These are phyloP conservation scores for Circinella umbellata DNA, from an alignment of 371 early-diverging fungal genomes.

Conservation along the genomic window DNA sequence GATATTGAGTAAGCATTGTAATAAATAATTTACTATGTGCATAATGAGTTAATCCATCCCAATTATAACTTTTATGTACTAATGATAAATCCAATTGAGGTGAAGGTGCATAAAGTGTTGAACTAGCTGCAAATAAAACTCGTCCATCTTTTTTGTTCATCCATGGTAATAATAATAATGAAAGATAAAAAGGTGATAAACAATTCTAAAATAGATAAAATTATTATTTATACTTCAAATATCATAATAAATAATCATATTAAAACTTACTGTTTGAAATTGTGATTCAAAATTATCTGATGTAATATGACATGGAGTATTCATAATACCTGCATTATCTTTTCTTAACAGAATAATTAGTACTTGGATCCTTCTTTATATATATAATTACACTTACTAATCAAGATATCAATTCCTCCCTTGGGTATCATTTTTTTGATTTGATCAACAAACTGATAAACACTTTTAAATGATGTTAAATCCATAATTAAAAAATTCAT, in stretches of 20 bases:
- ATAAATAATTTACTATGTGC: constrained; percentile 47
- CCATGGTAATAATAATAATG: constrained; percentile 34
- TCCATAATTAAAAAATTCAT: constrained; percentile 21
- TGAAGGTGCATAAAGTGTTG: constrained; percentile 36
- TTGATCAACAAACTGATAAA: constrained; percentile 23
- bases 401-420: constrained; percentile 29
- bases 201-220: constrained; percentile 32
- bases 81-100: constrained; percentile 22
- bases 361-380: neutral
- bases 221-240: too few species aligned
- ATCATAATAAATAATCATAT: neutral
- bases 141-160: constrained; percentile 27
- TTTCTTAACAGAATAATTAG: neutral
- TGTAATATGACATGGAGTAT: constrained; percentile 61
- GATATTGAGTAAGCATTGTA: constrained; percentile 22
- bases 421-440: constrained; percentile 24
- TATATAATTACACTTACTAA: constrained; percentile 31
- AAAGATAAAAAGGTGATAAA: constrained; percentile 38
- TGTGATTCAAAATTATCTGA: constrained; percentile 75
- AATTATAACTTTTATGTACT: constrained; percentile 17
- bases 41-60: constrained; percentile 44
- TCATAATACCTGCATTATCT: constrained; percentile 82
- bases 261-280: constrained; percentile 51
- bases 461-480: constrained; percentile 29
- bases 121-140: constrained; percentile 50